Conservation (phyloP, 306 rosid species). For the Vigna radiata region DNA sequence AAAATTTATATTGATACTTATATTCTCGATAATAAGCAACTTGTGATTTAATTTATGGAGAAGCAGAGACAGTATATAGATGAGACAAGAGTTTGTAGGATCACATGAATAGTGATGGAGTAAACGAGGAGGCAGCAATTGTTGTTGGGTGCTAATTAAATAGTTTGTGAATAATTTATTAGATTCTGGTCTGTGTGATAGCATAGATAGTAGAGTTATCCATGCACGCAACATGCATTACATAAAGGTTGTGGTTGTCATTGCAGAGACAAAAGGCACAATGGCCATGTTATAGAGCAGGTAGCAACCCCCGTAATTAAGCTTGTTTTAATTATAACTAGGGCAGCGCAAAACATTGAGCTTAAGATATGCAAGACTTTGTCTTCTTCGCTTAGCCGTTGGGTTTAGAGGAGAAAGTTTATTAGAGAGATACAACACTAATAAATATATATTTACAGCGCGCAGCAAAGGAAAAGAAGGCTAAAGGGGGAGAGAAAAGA, state of each 20-base stretch:
- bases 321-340: not conserved
- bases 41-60: not conserved
- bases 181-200: not conserved
- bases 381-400: too few relatives aligned
- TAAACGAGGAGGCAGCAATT: constrained; percentile 9
- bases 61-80: not conserved
- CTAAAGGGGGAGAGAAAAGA: too few relatives aligned
- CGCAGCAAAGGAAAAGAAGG: too few relatives aligned
- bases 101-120: constrained; percentile 43
- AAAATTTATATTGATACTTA: too few relatives aligned
- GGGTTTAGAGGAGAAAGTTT: too few relatives aligned
- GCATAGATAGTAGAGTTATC: not conserved
- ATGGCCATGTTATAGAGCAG: constrained; percentile 22
- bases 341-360: not conserved
- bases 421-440: too few relatives aligned
- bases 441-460: too few relatives aligned
- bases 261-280: constrained; percentile 33
- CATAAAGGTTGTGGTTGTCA: constrained; percentile 8
- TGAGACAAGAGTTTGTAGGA: constrained; percentile 15
- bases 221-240: constrained; percentile 22
- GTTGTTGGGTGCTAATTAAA: constrained; percentile 20
- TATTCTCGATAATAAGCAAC: too few relatives aligned
- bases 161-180: constrained; percentile 6
- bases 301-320: not conserved
- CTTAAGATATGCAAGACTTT: not conserved